phyloP scores from a whole-genome alignment of 441 rosid species.

The Erysimum pusillum region DNA sequence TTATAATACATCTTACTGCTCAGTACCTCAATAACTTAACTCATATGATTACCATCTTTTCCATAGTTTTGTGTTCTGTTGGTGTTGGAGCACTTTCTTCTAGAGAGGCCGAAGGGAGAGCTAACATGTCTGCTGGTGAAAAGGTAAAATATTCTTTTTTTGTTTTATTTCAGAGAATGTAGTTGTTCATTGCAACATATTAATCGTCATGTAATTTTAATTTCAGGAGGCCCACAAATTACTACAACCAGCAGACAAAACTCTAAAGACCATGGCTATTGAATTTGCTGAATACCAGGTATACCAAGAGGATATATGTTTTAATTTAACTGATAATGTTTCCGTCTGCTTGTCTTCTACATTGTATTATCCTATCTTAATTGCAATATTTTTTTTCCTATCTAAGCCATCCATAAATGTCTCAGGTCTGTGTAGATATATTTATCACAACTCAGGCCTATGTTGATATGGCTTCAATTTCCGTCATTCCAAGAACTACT shows the following conservation, averaged over 20 bases:
- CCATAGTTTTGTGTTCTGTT: constrained; percentile 83
- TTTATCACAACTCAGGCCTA: constrained; percentile 87
- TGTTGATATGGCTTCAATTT: constrained; percentile 86
- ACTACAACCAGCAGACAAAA: constrained; percentile 89
- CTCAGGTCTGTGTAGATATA: constrained; percentile 91
- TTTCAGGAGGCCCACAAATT: constrained; percentile 91
- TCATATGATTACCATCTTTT: constrained; percentile 36
- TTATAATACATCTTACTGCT: constrained; percentile 1
- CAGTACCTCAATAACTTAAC: constrained; percentile 15
- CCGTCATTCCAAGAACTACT: constrained; percentile 89
- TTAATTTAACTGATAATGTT: not conserved
- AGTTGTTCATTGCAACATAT: constrained; percentile 10
- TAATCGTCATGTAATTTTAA: constrained; percentile 26
- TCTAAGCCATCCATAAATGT: constrained; percentile 28
- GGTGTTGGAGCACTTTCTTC: constrained; percentile 93
- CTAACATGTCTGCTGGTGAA: constrained; percentile 80
- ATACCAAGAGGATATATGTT: constrained; percentile 15
- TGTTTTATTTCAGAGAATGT: constrained; percentile 10
- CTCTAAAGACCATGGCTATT: constrained; percentile 87
- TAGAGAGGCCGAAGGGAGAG: constrained; percentile 98
- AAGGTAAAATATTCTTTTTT: constrained; percentile 58
- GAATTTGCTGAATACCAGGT: constrained; percentile 99
- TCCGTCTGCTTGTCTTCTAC: not conserved
- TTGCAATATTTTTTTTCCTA: constrained; percentile 1
- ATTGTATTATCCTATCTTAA: not conserved